A percentile compares a stretch with the other conserved stretches of the same genome.
phyloP scores from a whole-genome alignment of 1,284 basidiomycete species.

The Melampsora americana region DNA sequence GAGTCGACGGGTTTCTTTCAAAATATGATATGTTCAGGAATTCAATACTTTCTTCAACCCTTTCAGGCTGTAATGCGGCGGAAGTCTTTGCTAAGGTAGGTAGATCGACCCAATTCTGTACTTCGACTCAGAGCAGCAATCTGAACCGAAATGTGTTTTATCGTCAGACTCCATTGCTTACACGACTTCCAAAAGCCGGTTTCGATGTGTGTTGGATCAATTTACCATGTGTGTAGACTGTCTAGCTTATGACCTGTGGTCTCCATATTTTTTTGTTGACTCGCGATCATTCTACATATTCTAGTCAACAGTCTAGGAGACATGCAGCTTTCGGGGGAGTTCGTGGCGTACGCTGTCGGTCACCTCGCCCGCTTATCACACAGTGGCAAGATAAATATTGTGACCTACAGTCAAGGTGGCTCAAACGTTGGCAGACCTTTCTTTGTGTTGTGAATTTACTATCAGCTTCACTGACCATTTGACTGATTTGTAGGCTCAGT shows the following conservation, averaged over 20 bases:
- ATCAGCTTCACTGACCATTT: background rate
- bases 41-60: background rate
- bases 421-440: conserved; percentile 13
- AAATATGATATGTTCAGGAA: background rate
- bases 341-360: conserved; percentile 46
- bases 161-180: conserved; percentile 48
- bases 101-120: background rate
- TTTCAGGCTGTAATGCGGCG: background rate
- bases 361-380: conserved; percentile 18
- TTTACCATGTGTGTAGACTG: conserved; percentile 49
- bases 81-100: background rate
- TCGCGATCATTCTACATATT: background rate
- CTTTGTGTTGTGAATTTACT: background rate
- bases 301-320: conserved; percentile 37
- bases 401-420: conserved; percentile 47
- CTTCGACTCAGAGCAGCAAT: background rate
- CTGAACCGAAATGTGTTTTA: background rate
- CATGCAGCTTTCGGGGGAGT: conserved; percentile 52
- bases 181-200: conserved; percentile 46
- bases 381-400: conserved; percentile 38
- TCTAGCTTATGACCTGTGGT: too few relatives aligned
- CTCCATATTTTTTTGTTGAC: background rate
- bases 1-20: background rate
- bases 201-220: conserved; percentile 54
- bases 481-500: conserved; percentile 18